Evolutionary conservation across 192 early-diverging fungal species (phyloP).

Genomic region (Coemansia sp.): DNA sequence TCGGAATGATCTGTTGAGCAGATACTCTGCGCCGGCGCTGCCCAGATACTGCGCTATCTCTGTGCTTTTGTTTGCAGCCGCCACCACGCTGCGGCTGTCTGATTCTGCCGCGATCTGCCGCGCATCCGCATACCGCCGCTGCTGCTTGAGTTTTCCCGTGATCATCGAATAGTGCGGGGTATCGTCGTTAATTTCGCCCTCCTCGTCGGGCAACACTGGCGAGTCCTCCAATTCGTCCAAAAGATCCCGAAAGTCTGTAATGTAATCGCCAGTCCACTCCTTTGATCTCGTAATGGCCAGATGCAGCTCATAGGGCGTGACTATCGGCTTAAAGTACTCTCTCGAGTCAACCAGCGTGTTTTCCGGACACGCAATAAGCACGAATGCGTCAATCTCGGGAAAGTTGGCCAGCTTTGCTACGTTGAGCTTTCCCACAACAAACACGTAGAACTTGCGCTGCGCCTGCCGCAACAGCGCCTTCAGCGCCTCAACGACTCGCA

Average conservation of each 20-base stretch:
- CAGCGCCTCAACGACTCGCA: conserved; percentile 76
- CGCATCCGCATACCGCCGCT: conserved; percentile 49
- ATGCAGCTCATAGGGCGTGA: conserved; percentile 91
- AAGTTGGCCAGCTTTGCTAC: conserved; percentile 97
- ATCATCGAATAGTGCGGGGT: conserved; percentile 86
- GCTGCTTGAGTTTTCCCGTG: conserved; percentile 75
- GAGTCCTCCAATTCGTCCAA: conserved; percentile 40
- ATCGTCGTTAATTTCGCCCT: conserved; percentile 63
- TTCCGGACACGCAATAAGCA: conserved; percentile 92
- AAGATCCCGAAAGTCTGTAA: conserved; percentile 67
- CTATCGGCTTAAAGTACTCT: conserved; percentile 89
- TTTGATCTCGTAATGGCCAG: conserved; percentile 62
- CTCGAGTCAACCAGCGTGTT: conserved; percentile 88
- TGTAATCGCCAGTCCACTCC: conserved; percentile 73
- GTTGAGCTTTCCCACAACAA: conserved; percentile 92
- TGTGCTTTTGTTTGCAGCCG: conserved; percentile 57
- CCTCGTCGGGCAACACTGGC: conserved; percentile 10
- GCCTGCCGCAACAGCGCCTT: conserved; percentile 71
- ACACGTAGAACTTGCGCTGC: conserved; percentile 82
- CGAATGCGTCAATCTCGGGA: conserved; percentile 86
- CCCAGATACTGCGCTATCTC: conserved; percentile 48
- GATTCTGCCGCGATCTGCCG: conserved; percentile 19
- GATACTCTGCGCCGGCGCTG: conserved; percentile 62
- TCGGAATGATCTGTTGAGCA: conserved; percentile 74
- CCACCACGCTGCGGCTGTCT: conserved; percentile 47